These are phyloP conservation scores for Cercospora beticola DNA, from an alignment of 2,329 filamentous ascomycete species.

Conservation along the genomic window DNA sequence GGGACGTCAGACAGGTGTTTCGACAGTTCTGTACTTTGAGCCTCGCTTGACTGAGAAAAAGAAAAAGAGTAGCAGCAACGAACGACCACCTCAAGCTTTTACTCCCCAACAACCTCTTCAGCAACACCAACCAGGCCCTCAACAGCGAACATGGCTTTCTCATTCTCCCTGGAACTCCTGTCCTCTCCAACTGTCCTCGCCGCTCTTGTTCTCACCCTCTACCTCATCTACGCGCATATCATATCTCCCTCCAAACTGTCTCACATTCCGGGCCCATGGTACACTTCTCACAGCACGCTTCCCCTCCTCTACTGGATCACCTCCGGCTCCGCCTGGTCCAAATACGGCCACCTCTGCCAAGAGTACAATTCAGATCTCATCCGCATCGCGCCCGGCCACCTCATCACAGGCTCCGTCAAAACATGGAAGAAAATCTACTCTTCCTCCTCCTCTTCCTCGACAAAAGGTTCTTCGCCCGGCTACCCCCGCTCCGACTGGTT, in stretches of 20 bases:
- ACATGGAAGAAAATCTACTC: slow-evolving; percentile 16
- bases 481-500: slow-evolving; percentile 18
- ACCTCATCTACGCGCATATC: not conserved
- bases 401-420: slow-evolving; percentile 13
- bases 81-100: not conserved
- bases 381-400: slow-evolving; percentile 11
- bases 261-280: slow-evolving; percentile 14
- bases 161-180: not conserved
- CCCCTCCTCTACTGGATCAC: slow-evolving; percentile 12
- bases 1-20: not conserved
- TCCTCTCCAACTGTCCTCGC: not conserved
- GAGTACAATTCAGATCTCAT: slow-evolving; percentile 4
- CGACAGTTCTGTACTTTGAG: not conserved
- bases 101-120: not conserved
- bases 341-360: slow-evolving; percentile 6
- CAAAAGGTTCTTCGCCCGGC: not conserved
- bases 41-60: not conserved
- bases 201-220: not conserved
- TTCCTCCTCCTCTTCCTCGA: not conserved
- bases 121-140: not conserved
- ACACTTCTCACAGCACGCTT: slow-evolving; percentile 5
- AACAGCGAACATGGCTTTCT: not conserved
- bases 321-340: slow-evolving; percentile 9
- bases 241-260: not conserved
- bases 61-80: not conserved